Conservation (phyloP, 1,284 basidiomycete species). For the Microbotryomycetes sp. region DNA sequence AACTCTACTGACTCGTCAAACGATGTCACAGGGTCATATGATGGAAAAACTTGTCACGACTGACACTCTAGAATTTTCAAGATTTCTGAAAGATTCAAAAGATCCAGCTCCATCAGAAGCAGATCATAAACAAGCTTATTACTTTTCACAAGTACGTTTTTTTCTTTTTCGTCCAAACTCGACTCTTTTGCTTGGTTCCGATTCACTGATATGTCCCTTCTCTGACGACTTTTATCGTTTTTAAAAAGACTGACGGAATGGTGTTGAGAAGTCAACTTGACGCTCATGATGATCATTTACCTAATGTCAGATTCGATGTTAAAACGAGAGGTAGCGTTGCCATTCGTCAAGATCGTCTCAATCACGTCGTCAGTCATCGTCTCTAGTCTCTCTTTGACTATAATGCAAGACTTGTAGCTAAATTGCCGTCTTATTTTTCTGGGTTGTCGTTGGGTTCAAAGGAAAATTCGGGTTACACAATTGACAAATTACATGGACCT, state of each 20-base stretch:
- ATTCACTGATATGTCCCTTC: neutral
- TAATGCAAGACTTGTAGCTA: neutral
- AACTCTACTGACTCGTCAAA: neutral
- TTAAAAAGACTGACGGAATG: slow-evolving; percentile 59
- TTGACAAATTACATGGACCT: slow-evolving; percentile 56
- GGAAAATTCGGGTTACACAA: slow-evolving; percentile 72
- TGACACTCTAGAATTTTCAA: slow-evolving; percentile 58
- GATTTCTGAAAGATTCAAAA: slow-evolving; percentile 52
- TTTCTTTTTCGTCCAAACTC: neutral
- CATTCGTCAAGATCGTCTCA: slow-evolving; percentile 77
- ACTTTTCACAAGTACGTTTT: slow-evolving; percentile 64
- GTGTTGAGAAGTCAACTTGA: slow-evolving; percentile 95
- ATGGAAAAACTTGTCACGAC: slow-evolving; percentile 83
- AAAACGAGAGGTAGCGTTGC: slow-evolving; percentile 86
- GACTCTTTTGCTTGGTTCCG: neutral
- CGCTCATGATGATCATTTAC: slow-evolving; percentile 70
- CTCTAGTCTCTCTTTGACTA: neutral
- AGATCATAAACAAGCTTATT: slow-evolving; percentile 56
- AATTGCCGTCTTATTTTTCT: neutral
- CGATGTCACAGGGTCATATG: slow-evolving; percentile 61
- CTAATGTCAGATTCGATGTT: slow-evolving; percentile 88
- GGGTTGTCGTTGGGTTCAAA: slow-evolving; percentile 36
- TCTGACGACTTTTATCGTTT: neutral
- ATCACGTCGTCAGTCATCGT: slow-evolving; percentile 58
- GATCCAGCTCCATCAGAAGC: slow-evolving; percentile 41